Evolutionary conservation across 2,329 filamentous ascomycete genomes (phyloP).

Genomic region (Geoglossum cookeanum): DNA sequence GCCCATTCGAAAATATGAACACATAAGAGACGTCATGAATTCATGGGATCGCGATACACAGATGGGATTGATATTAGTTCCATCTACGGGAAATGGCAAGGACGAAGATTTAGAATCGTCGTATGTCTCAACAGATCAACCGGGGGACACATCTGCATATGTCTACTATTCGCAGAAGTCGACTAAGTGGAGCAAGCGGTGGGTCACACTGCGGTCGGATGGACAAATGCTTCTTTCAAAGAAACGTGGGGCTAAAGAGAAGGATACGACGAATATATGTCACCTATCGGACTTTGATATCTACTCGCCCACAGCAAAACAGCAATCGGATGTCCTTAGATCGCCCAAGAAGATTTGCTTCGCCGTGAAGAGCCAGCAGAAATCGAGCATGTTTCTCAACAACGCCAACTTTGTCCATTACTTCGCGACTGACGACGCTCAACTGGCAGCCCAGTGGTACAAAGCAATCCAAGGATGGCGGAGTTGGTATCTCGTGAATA

Average conservation of each 20-base stretch:
- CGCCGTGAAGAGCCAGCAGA: slow-evolving; percentile 83
- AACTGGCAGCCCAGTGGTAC: slow-evolving; percentile 49
- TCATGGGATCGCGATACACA: slow-evolving; percentile 75
- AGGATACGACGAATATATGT: slow-evolving; percentile 53
- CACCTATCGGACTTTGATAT: slow-evolving; percentile 87
- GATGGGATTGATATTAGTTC: slow-evolving; percentile 51
- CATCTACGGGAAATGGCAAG: slow-evolving; percentile 35
- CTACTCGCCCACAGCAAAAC: slow-evolving; percentile 53
- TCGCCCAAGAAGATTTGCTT: slow-evolving; percentile 74
- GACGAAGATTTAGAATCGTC: slow-evolving; percentile 44
- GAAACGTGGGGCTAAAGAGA: slow-evolving; percentile 42
- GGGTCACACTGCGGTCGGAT: slow-evolving; percentile 49
- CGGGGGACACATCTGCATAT: slow-evolving; percentile 46
- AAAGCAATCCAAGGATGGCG: slow-evolving; percentile 60
- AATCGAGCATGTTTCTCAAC: slow-evolving; percentile 62
- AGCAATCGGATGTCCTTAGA: slow-evolving; percentile 51
- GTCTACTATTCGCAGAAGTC: slow-evolving; percentile 66
- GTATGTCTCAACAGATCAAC: slow-evolving; percentile 43
- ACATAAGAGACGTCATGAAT: slow-evolving; percentile 71
- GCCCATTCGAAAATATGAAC: slow-evolving; percentile 68
- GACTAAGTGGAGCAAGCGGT: slow-evolving; percentile 78
- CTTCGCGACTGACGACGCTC: slow-evolving; percentile 60
- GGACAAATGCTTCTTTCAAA: slow-evolving; percentile 58
- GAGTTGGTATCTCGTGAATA: slow-evolving; percentile 76
- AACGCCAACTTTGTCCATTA: slow-evolving; percentile 82